Percentiles rank a stretch among this genome's conserved stretches.
These are phyloP conservation scores for Nitzschia palea DNA, from an alignment of 108 stramenopile species.

Conservation along the genomic window DNA sequence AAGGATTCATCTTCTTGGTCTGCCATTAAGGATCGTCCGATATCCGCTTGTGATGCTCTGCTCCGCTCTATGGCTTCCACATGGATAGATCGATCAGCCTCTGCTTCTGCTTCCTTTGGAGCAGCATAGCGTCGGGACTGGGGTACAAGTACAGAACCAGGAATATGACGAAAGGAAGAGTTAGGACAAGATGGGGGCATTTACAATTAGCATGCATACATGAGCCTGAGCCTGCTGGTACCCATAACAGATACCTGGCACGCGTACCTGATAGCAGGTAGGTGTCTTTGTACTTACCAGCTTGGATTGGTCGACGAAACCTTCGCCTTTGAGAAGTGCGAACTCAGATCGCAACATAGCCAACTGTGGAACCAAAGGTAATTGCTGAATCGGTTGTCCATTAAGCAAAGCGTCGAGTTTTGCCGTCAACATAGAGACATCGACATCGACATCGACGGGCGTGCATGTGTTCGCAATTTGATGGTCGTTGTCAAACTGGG, in stretches of 20 bases:
- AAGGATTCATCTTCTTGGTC: constrained; percentile 36
- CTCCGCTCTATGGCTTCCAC: constrained; percentile 78
- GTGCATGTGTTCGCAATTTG: background rate
- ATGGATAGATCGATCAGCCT: constrained; percentile 82
- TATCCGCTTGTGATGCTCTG: constrained; percentile 44
- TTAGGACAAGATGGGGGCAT: background rate
- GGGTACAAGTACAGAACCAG: background rate
- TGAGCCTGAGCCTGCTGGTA: too few relatives aligned
- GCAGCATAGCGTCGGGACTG: constrained; percentile 43
- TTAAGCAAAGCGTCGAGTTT: constrained; percentile 48
- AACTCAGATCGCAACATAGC: constrained; percentile 60
- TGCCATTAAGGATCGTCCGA: constrained; percentile 45
- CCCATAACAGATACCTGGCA: too few relatives aligned
- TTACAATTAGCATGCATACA: background rate
- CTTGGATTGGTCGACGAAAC: constrained; percentile 44
- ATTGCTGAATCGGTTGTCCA: constrained; percentile 33
- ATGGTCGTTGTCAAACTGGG: constrained; percentile 3
- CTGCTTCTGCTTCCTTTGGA: constrained; percentile 71
- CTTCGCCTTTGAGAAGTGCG: constrained; percentile 57
- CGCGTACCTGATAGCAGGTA: too few relatives aligned
- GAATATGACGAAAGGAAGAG: background rate
- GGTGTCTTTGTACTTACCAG: constrained; percentile 28
- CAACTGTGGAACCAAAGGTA: constrained; percentile 83
- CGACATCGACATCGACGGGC: constrained; percentile 21
- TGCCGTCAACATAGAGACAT: constrained; percentile 53